These are phyloP conservation scores for Entomortierella lignicola DNA, from an alignment of 192 early-diverging fungal genomes.

Conservation along the genomic window DNA sequence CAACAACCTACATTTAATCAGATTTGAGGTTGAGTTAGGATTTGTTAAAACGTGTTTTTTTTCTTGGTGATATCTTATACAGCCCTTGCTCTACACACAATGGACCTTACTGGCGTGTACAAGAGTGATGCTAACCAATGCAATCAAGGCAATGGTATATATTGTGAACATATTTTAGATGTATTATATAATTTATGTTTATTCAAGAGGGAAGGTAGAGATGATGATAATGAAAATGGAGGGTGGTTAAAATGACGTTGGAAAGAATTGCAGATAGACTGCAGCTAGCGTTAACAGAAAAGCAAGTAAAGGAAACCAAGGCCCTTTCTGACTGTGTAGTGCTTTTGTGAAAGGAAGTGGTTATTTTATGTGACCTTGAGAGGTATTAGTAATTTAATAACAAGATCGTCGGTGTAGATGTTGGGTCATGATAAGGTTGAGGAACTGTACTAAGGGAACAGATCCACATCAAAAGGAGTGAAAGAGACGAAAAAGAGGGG, in stretches of 20 bases:
- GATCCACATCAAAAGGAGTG: background rate
- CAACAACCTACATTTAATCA: constrained; percentile 20
- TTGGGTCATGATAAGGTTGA: too few relatives aligned
- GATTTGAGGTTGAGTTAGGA: background rate
- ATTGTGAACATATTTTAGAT: background rate
- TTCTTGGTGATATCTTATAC: too few relatives aligned
- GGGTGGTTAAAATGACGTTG: too few relatives aligned
- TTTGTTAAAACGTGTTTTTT: too few relatives aligned
- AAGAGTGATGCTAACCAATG: background rate
- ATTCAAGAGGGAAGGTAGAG: too few relatives aligned
- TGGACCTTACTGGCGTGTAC: constrained; percentile 20
- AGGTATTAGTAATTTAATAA: background rate
- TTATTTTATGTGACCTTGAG: background rate
- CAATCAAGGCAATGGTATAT: background rate
- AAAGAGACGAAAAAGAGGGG: background rate
- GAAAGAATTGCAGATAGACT: background rate
- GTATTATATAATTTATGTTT: too few relatives aligned
- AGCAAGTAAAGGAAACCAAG: background rate
- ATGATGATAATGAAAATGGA: too few relatives aligned
- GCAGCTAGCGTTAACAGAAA: background rate
- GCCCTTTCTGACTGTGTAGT: background rate
- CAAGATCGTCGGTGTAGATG: too few relatives aligned
- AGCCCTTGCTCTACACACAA: too few relatives aligned
- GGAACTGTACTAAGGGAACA: too few relatives aligned
- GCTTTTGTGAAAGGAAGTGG: background rate